phyloP scores from a whole-genome alignment of 352 stramenopile species.

The Blastocystis sp. region DNA sequence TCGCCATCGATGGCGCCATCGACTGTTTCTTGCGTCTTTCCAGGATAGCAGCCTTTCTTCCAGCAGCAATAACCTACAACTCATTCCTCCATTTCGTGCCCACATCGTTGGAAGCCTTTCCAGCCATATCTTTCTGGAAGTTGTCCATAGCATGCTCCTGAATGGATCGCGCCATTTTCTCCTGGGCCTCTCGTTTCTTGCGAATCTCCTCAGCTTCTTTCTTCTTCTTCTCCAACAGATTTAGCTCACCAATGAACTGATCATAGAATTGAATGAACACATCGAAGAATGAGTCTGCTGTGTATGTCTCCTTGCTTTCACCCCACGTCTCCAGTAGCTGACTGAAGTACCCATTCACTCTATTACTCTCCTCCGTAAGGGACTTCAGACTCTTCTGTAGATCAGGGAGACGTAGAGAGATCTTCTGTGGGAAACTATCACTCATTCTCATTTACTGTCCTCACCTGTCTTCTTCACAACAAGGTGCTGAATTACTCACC shows the following conservation, averaged over 20 bases:
- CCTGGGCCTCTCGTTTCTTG: neutral
- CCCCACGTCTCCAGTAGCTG: constrained; percentile 1
- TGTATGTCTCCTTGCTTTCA: constrained; percentile 37
- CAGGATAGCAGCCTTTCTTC: neutral
- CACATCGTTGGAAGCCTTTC: neutral
- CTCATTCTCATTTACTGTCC: neutral
- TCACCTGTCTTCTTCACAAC: constrained; percentile 39
- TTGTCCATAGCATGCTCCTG: constrained; percentile 27
- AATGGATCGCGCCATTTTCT: neutral
- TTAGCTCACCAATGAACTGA: neutral
- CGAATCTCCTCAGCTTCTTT: constrained; percentile 22
- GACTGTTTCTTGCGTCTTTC: neutral
- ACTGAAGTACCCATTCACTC: constrained; percentile 6
- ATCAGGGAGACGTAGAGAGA: neutral
- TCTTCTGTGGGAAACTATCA: constrained; percentile 39
- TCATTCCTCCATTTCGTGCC: neutral
- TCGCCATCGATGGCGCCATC: neutral
- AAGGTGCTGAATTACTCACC: neutral
- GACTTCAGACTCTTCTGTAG: neutral
- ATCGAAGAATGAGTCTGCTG: constrained; percentile 10
- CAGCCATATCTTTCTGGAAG: constrained; percentile 32
- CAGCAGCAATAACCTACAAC: neutral
- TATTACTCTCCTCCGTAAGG: neutral
- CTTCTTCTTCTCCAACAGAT: constrained; percentile 47
- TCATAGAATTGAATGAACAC: constrained; percentile 32